Evolutionary conservation across 1,284 basidiomycete species (phyloP).

Genomic region (Kwoniella shivajii): DNA sequence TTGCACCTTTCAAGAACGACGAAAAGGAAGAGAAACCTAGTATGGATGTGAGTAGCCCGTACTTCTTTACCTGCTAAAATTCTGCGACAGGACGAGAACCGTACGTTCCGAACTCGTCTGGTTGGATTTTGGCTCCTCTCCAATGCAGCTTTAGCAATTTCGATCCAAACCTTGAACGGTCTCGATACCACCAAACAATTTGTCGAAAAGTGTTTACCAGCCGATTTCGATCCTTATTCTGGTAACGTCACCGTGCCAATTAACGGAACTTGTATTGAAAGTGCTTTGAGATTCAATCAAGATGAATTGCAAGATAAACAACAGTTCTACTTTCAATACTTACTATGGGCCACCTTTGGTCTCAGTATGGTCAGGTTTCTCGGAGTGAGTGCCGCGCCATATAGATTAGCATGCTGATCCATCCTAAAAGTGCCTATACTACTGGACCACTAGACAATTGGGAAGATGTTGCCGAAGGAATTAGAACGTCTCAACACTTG

Average conservation of each 20-base stretch:
- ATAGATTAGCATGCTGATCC: neutral
- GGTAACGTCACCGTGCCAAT: slow-evolving; percentile 29
- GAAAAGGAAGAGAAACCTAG: slow-evolving; percentile 72
- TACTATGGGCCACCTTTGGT: slow-evolving; percentile 87
- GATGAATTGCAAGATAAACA: slow-evolving; percentile 56
- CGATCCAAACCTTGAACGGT: slow-evolving; percentile 83
- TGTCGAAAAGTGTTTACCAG: slow-evolving; percentile 37
- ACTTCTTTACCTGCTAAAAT: neutral
- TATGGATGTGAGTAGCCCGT: slow-evolving; percentile 62
- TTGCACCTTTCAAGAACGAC: slow-evolving; percentile 77
- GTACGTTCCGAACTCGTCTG: slow-evolving; percentile 88
- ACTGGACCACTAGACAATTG: slow-evolving; percentile 40
- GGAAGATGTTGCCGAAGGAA: slow-evolving; percentile 38
- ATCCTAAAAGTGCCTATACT: slow-evolving; percentile 35
- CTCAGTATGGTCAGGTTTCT: slow-evolving; percentile 77
- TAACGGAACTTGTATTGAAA: slow-evolving; percentile 37
- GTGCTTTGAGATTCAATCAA: slow-evolving; percentile 44
- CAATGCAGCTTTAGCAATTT: slow-evolving; percentile 76
- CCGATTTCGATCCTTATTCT: slow-evolving; percentile 19
- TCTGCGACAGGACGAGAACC: slow-evolving; percentile 71
- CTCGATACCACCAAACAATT: slow-evolving; percentile 57
- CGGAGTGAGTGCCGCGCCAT: slow-evolving; percentile 64
- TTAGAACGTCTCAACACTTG: no score
- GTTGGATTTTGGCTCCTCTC: slow-evolving; percentile 83
- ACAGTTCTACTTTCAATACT: slow-evolving; percentile 71